Base-by-base conservation (phyloP, 163 green algal species). In the Scenedesmus sp. region DNA sequence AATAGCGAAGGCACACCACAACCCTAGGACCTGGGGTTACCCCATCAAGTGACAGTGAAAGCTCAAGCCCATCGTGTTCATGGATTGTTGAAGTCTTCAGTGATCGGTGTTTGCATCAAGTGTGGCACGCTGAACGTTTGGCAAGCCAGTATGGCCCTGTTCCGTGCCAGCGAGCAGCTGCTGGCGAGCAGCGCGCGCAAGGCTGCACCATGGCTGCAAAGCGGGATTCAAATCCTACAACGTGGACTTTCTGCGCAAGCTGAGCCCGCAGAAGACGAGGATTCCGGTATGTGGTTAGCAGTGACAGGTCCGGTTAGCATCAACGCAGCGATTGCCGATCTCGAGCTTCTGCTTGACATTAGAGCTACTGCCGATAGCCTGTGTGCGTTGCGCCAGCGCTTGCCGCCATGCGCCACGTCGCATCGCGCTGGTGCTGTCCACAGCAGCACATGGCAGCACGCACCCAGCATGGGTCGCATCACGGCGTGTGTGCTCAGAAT, bases 211-310 rank as follows among this genome's bases (percentile, higher is more conserved):
- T 91, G 87, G 87, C 76, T 91, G 26, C 87, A 91, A 26, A 52
- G 5, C 1, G 87, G 74, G 4, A 81, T 64, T 2, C 54, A 23
- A 10, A 1, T 81, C 26, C 2, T 87, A n/a, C 2, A 5, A 13
- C n/a, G 87, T 10, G 20, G 26, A 0, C 82, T 86, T 46, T 54
- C 88, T 46, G 88, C 88, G 16, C 88, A 92, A 52, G 59, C 88
- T 20, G 55, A 92, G 79, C 88, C 88, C n/a, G 79, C 46, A 15
- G 79, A 88, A 34, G 62, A 83, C 2, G 79, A 67, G 16, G 79
- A 83, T 9, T 73, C n/a, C 4, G 79, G 87, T 91, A 87, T 87
- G 87, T 91, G 87, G 87, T 87, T 91, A 85, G 70, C 70, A 79
- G 70, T 79, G 70, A 79, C 70, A 79, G 2, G 23, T 4, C 20